Evolutionary conservation across 352 stramenopile species (phyloP).

Genomic region (Globisporangium paroecandrum): DNA sequence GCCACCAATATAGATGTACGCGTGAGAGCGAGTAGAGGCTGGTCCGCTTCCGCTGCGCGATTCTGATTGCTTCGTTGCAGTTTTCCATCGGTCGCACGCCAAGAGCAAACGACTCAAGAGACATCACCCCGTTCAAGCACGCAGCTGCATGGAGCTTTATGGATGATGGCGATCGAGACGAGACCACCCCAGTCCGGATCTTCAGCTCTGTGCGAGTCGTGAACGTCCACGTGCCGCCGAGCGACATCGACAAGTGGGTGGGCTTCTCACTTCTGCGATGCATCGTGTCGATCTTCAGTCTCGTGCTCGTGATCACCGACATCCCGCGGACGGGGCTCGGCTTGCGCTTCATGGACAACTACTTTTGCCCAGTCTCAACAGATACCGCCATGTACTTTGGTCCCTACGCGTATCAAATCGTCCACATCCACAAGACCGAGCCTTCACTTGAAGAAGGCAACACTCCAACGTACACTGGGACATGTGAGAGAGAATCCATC

Average conservation of each 20-base stretch:
- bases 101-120: background rate
- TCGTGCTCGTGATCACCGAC: slow-evolving; percentile 43
- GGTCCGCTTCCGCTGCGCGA: too few relatives aligned
- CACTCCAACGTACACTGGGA: slow-evolving; percentile 12
- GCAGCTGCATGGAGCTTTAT: slow-evolving; percentile 4
- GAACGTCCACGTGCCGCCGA: slow-evolving; percentile 1
- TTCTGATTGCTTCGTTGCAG: background rate
- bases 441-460: background rate
- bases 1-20: background rate
- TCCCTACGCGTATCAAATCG: slow-evolving; percentile 38
- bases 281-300: slow-evolving; percentile 29
- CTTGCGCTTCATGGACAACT: slow-evolving; percentile 20
- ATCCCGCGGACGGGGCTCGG: slow-evolving; percentile 52
- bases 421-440: slow-evolving; percentile 21
- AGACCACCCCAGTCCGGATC: background rate
- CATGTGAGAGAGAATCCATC: slow-evolving; percentile 16
- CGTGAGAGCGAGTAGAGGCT: background rate
- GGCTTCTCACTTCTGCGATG: slow-evolving; percentile 25
- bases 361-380: slow-evolving; percentile 24
- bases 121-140: background rate
- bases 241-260: slow-evolving; percentile 28
- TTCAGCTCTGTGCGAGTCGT: background rate
- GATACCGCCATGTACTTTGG: slow-evolving; percentile 38
- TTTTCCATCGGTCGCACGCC: background rate
- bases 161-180: background rate